A percentile compares a stretch with the other conserved stretches of the same genome.
These are phyloP conservation scores for Plenodomus lindquistii DNA, from an alignment of 2,329 filamentous ascomycete genomes.

Conservation along the genomic window DNA sequence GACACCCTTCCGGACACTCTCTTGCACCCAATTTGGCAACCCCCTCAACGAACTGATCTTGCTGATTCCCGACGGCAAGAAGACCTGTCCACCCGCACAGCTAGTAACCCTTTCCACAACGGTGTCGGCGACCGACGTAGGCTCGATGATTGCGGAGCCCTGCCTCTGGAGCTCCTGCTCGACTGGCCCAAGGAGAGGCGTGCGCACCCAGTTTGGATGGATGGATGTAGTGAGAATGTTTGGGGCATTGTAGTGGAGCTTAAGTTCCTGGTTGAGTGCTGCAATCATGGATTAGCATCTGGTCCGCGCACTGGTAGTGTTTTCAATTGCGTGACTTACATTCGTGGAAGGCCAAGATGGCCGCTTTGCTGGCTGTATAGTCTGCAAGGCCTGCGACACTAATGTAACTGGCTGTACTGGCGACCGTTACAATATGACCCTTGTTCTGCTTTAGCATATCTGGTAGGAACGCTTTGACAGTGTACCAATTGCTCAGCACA, in stretches of 20 bases:
- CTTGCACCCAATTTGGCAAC: conserved; percentile 55
- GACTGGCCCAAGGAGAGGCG: conserved; percentile 44
- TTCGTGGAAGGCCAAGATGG: conserved; percentile 59
- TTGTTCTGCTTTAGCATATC: conserved; percentile 42
- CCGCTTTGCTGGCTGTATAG: conserved; percentile 58
- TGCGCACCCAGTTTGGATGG: conserved; percentile 49
- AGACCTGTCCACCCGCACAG: conserved; percentile 46
- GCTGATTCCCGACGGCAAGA: conserved; percentile 35
- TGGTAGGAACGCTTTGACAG: conserved; percentile 40
- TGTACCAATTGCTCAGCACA: conserved; percentile 43
- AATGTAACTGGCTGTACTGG: conserved; percentile 57
- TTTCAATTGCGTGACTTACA: conserved; percentile 44
- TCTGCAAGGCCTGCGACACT: conserved; percentile 55
- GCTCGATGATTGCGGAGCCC: conserved; percentile 41
- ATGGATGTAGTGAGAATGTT: conserved; percentile 49
- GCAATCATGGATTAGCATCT: not conserved
- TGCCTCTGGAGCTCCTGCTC: conserved; percentile 36
- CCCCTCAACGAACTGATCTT: conserved; percentile 44
- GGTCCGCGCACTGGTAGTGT: not conserved
- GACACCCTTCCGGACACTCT: conserved; percentile 32
- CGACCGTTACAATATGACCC: conserved; percentile 62
- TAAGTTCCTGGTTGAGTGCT: conserved; percentile 46
- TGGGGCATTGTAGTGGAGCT: conserved; percentile 44
- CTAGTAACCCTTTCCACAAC: conserved; percentile 48
- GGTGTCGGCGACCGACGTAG: conserved; percentile 45